Evolutionary conservation across 2,329 filamentous ascomycete species (phyloP), one percentile per base, ranked within the genome.

Genomic region (Basipetospora chlamydospora): DNA sequence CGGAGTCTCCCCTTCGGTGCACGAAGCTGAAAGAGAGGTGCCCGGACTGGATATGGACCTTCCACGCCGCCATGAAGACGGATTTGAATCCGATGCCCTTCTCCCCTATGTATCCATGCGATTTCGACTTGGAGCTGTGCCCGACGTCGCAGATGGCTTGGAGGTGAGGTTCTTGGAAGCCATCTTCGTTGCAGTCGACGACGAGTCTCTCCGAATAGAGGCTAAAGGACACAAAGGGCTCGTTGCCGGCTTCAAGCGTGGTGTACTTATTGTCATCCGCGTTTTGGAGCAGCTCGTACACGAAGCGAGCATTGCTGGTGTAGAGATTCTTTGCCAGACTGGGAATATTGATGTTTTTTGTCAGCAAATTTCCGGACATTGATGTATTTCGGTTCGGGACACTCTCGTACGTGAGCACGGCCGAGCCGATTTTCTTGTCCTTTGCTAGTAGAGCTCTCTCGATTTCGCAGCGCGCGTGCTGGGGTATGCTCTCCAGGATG

Each of bases 201-300:
- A 61, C 38, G 1, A 73, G 53, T 0, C 34, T 47, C 22, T 54
- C 44, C 0, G 55, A 48, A 4, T 53, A 47, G 0, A 70, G 41
- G 9, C 42, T 38, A 37, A 60, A 66, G 6, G 46, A 43, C 1
- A 60, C 44, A 30, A 44, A 54, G 0, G 60, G 60, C 3, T 37
- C 40, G 0, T 40, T 21, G 0, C 49, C 44, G 0, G 16, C 40
- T 1, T 35, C 41, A 4, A 28, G 16, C 1, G 53, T 50, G 12
- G 4, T 38, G 42, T 61, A 70, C 9, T 39, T 38, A 39, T 68
- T 69, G 45, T 70, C 66, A 30, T 73, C 67, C 4, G 65, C 64
- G 44, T 72, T 73, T 41, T 70, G 67, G 0, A 72, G 54, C 1
- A 73, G 45, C 45, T 72, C 67, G 23, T 67, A 63, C 1, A 72